Base-by-base conservation (phyloP, 2,329 filamentous ascomycete species). In the Kalaharituber pfeilii region DNA sequence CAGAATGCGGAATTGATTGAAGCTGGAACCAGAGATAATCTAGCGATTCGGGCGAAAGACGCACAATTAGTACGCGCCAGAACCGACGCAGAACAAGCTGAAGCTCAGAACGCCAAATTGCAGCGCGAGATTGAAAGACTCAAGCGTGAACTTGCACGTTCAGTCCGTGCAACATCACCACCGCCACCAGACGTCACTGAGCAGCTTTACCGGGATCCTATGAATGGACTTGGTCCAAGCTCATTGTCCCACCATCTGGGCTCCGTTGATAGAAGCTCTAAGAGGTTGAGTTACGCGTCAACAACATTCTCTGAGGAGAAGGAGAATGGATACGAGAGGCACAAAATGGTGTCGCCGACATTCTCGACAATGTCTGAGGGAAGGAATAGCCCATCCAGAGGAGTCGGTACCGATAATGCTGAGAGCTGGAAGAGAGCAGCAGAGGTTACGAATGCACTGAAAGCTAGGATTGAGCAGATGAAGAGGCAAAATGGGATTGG, bases 381-480 rank as follows among this genome's bases (percentile, higher is more conserved):
- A 53, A 64, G 67, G 49, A 60, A 58, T 29, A 65, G 57, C 56
- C 64, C 59, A 42, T 64, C 65, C 44, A 59, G 67, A 65, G 53
- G 65, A 65, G 51, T 67, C 59, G 57, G 63, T 57, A 49, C 62
- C 47, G 67, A 69, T 15, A 80, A 80, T 0, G 80, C 81, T 18
- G 91, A 98, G 71, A 96, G 88, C 67, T 98, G 91, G 91, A 93
- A 88, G 72, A 76, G 91, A 62, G 91, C 91, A 18, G 91, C 91
- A 1, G 91, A 98, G 72, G 91, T 98, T 55, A 98, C 91, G 53
- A 95, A 88, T 69, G 91, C 95, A 68, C 69, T 98, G 65, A 98
- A 96, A 73, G 87, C 89, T 52, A 80, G 91, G 67, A 98, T 98
- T 68, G 91, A 96, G 73, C 84, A 91, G 74, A 98, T 98, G 91